Evolutionary conservation across 345 rosid species (phyloP).

Genomic region (Eucalyptus dawsonii): DNA sequence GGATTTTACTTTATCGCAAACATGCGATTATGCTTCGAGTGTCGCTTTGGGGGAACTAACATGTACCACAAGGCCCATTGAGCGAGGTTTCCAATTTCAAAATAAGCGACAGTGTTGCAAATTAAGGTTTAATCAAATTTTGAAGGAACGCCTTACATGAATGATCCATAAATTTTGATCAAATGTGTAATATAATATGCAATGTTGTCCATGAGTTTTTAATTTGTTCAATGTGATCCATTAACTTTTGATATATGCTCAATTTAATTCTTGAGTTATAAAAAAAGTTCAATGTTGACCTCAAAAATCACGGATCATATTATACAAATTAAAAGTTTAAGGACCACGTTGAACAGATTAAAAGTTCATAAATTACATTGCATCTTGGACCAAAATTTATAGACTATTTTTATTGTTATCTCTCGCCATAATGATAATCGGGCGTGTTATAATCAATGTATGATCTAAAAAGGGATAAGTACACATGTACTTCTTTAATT

Average conservation of each 20-base stretch:
- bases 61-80: neutral
- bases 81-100: neutral
- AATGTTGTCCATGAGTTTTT: rapidly evolving
- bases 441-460: neutral
- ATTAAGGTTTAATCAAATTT: neutral
- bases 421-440: neutral
- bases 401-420: too few species aligned
- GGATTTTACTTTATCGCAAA: neutral
- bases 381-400: too few species aligned
- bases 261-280: too few species aligned
- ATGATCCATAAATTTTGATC: too few species aligned
- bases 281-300: too few species aligned
- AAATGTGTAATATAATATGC: too few species aligned
- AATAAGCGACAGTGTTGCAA: neutral
- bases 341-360: rapidly evolving
- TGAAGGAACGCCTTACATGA: neutral
- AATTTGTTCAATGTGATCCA: too few species aligned
- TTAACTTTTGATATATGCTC: neutral
- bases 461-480: neutral
- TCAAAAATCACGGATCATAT: rapidly evolving
- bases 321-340: too few species aligned
- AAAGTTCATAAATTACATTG: too few species aligned
- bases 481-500: neutral
- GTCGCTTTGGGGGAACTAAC: neutral
- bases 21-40: neutral